phyloP scores from a whole-genome alignment of 1,284 basidiomycete genomes.

The Salmacisia buchloeana region DNA sequence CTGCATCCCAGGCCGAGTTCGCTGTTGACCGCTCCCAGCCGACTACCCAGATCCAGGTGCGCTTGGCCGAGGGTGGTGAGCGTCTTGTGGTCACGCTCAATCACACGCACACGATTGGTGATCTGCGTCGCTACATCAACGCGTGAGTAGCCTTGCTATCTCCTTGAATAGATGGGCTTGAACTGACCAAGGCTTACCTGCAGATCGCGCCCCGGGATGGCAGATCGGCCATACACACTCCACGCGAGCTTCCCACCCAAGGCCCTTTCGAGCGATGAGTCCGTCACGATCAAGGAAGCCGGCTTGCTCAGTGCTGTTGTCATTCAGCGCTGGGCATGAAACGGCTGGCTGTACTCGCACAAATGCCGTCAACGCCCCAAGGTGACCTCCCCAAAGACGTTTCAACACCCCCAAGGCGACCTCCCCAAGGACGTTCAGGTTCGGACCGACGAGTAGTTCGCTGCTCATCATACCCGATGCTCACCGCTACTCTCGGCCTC shows the following conservation, averaged over 20 bases:
- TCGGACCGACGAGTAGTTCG: no score
- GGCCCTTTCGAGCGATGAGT: conserved; percentile 35
- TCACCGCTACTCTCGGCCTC: no score
- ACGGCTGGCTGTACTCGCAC: conserved; percentile 8
- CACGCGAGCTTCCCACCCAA: conserved; percentile 47
- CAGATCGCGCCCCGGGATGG: conserved; percentile 40
- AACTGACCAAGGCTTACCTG: neutral
- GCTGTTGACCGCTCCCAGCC: conserved; percentile 75
- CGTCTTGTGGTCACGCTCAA: conserved; percentile 86
- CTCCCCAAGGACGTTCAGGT: no score
- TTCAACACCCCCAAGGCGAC: no score
- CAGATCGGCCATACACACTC: conserved; percentile 33
- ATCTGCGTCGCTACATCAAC: conserved; percentile 80
- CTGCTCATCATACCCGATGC: no score
- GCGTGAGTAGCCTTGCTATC: conserved; percentile 61
- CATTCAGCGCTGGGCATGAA: conserved; percentile 37
- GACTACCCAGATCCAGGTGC: conserved; percentile 82
- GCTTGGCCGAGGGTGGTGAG: conserved; percentile 73
- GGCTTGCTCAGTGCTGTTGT: conserved; percentile 46
- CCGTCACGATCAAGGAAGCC: conserved; percentile 37
- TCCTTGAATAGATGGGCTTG: neutral
- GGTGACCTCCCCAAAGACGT: no score
- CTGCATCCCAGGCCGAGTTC: conserved; percentile 49
- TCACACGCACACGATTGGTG: conserved; percentile 78
- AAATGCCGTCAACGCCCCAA: no score